Base-by-base conservation (phyloP, 768 basidiomycete species). In the Sistotremastrum suecicum region DNA sequence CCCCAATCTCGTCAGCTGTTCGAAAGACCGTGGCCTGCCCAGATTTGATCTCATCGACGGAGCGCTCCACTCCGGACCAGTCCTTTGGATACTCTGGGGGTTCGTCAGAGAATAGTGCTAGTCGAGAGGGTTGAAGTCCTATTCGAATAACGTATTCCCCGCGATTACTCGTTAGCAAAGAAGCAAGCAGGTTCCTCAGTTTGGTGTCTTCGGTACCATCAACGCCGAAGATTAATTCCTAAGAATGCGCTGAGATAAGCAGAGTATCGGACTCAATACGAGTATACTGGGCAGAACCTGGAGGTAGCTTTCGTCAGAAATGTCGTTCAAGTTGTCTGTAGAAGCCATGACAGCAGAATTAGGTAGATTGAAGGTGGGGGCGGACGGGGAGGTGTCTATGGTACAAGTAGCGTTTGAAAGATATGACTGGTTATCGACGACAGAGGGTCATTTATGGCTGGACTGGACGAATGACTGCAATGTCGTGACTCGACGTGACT, bases 61-160 rank as follows among this genome's bases (percentile, higher is more conserved):
- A 73, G 38, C 75, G 62, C 12, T 63, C 42, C 6, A 61, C 61
- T 7, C 84, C 83, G 7, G 60, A 62, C 78, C 79, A 80, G 32
- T 69, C 63, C 1, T 61, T 51, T n/a, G 60, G 64, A 39, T 71
- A 68, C 5, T 61, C 63, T 3, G 72, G 52, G 3, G 49, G 40
- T 42, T 80, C 76, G 8, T 72, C 72, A 8, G 67, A 57, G 52
- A 79, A 81, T 39, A 90, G 57, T 48, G 61, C 63, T 29, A 67
- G 56, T 33, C 69, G 72, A 10, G 78, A 69, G 20, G 83, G 85
- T 39, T 72, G 79, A 43, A 68, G 58, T 46, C 87, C 87, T 58
- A 89, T 70, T 53, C 79, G 74, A 45, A 88, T 64, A 30, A 88
- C 66, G 59, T 80, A 80, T 59, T 90, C 86, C 10, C 86, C 86